Percentiles rank a stretch among this genome's conserved stretches.
phyloP scores from a whole-genome alignment of 1,139 yeast genomes.

The Blastobotrys persicus region DNA sequence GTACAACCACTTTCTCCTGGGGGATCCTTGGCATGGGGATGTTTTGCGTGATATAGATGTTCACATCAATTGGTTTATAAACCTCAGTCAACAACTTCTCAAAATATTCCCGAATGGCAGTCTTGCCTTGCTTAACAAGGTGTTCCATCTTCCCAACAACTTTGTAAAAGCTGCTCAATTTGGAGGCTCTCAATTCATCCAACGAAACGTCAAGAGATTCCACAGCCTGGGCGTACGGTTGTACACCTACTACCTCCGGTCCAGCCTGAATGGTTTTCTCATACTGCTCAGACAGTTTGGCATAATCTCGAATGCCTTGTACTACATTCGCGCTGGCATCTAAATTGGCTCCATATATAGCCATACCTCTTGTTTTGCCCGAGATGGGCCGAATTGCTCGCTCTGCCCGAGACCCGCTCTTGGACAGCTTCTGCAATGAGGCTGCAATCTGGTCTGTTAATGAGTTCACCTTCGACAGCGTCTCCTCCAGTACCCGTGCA shows the following conservation, averaged over 20 bases:
- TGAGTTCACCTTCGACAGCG: conserved; percentile 56
- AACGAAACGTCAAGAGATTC: conserved; percentile 27
- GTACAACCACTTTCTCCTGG: conserved; percentile 17
- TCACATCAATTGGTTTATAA: conserved; percentile 29
- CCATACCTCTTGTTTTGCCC: conserved; percentile 57
- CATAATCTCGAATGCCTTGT: conserved; percentile 62
- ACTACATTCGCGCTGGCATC: conserved; percentile 60
- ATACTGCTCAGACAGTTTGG: conserved; percentile 43
- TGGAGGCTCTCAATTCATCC: conserved; percentile 27
- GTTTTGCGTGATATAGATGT: conserved; percentile 20
- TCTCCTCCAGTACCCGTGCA: conserved; percentile 75
- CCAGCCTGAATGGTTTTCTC: conserved; percentile 28
- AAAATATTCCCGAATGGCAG: conserved; percentile 27
- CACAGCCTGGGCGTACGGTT: conserved; percentile 27
- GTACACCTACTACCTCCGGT: conserved; percentile 27
- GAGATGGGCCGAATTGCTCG: conserved; percentile 69
- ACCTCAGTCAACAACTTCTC: conserved; percentile 22
- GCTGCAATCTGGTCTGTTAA: conserved; percentile 56
- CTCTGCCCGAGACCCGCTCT: conserved; percentile 61
- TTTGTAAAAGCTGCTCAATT: conserved; percentile 31
- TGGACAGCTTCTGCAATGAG: conserved; percentile 56
- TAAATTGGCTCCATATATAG: conserved; percentile 51
- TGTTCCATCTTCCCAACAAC: conserved; percentile 32
- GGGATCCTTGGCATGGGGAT: conserved; percentile 26
- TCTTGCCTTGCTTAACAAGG: conserved; percentile 27